phyloP scores from a whole-genome alignment of 2,329 filamentous ascomycete species.

The Hypoxylon sp. region DNA sequence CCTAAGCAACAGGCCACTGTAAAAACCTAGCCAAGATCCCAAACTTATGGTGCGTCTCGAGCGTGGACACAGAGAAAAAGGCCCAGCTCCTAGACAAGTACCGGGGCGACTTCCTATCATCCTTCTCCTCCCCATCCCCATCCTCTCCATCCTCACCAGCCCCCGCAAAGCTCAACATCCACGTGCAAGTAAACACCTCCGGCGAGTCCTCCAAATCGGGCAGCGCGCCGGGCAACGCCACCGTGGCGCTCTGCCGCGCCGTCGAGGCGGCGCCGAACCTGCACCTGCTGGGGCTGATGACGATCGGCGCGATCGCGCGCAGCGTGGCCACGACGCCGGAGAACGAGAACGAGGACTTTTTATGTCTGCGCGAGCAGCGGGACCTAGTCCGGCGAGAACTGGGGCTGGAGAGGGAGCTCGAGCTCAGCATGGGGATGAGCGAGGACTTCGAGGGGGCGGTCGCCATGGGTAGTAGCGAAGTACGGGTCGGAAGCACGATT shows the following conservation, averaged over 20 bases:
- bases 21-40: constrained; percentile 87
- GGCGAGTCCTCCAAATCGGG: constrained; percentile 90
- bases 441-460: constrained; percentile 95
- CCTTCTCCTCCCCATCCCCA: constrained; percentile 48
- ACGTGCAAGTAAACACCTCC: constrained; percentile 96
- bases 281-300: constrained; percentile 89
- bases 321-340: constrained; percentile 80
- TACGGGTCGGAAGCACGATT: constrained; percentile 93
- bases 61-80: constrained; percentile 90
- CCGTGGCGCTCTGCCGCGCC: constrained; percentile 75
- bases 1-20: constrained; percentile 79
- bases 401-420: constrained; percentile 71
- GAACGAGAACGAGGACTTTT: constrained; percentile 93
- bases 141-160: constrained; percentile 44
- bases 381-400: constrained; percentile 78
- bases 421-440: constrained; percentile 99
- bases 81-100: constrained; percentile 84
- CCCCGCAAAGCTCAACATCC: constrained; percentile 73
- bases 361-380: constrained; percentile 75
- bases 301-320: constrained; percentile 93
- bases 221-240: constrained; percentile 75
- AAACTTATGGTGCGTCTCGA: constrained; percentile 92
- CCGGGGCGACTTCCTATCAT: constrained; percentile 70
- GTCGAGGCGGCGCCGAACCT: constrained; percentile 78
- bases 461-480: constrained; percentile 85